Evolutionary conservation across 805 yeast genomes (phyloP).

Genomic region (Trichomonascus vanleenenianus): DNA sequence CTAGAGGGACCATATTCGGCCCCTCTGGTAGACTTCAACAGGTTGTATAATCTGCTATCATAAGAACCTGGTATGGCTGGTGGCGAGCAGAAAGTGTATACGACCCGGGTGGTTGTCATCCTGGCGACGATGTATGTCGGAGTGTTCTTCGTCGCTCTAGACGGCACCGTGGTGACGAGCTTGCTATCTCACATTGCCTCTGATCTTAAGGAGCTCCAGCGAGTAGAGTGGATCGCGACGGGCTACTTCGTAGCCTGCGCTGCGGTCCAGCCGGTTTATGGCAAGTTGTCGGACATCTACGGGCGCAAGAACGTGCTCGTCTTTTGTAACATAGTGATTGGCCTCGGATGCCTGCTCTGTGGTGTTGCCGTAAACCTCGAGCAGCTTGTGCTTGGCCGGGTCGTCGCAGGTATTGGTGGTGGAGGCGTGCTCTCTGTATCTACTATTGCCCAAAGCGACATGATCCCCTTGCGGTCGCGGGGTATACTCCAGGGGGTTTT

Average conservation of each 20-base stretch:
- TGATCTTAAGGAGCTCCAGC: slow-evolving; percentile 44
- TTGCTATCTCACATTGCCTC: slow-evolving; percentile 52
- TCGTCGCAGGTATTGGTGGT: slow-evolving; percentile 85
- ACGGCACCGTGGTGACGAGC: slow-evolving; percentile 54
- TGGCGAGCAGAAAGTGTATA: neutral
- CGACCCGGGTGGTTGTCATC: slow-evolving; percentile 7
- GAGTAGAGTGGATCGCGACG: slow-evolving; percentile 64
- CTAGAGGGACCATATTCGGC: too few relatives aligned
- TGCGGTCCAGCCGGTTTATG: slow-evolving; percentile 69
- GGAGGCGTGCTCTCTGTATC: slow-evolving; percentile 75
- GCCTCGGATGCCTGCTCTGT: slow-evolving; percentile 40
- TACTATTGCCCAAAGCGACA: slow-evolving; percentile 68
- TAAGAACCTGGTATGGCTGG: neutral
- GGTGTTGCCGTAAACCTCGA: slow-evolving; percentile 48
- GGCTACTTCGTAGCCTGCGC: slow-evolving; percentile 61
- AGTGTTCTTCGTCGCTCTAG: slow-evolving; percentile 45
- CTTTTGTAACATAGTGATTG: slow-evolving; percentile 36
- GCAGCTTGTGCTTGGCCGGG: slow-evolving; percentile 61
- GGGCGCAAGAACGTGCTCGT: slow-evolving; percentile 35
- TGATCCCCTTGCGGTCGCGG: slow-evolving; percentile 66
- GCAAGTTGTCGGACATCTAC: slow-evolving; percentile 57
- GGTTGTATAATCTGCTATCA: too few relatives aligned
- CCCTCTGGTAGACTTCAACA: too few relatives aligned
- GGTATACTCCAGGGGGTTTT: slow-evolving; percentile 80
- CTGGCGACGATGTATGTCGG: slow-evolving; percentile 25